Base-by-base conservation (phyloP, 805 yeast species). In the Starmerella geochares region DNA sequence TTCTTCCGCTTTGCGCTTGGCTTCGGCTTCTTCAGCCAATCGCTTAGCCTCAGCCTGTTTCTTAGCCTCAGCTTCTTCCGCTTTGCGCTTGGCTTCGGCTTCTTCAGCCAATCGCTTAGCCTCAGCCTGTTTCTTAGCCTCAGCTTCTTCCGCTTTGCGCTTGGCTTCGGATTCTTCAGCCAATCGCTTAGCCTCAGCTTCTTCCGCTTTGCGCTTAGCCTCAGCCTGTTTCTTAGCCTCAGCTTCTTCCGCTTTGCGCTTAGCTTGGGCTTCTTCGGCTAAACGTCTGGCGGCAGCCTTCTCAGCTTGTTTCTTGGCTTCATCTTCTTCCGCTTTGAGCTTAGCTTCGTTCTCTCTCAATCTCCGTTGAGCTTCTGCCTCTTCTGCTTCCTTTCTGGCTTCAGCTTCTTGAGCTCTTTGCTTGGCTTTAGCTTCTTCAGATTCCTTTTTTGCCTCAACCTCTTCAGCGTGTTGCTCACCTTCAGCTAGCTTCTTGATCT, bases 371-470 rank as follows among this genome's bases (percentile, higher is more conserved):
- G 31, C 43, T 19, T 46, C 46, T 16, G 31, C n/a, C 27, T 47
- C 35, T 20, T 39, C 31, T 4, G n/a, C 29, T 13, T 16, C 16
- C 16, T 14, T 10, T 29, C 25, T 16, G n/a, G 31, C 46, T 21
- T 47, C 46, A 14, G 46, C 39, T 11, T 23, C 46, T 13, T 39
- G 35, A 19, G 46, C 41, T 11, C 54, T 55, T 6, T 48, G 49
- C 23, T 72, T 71, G 1, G 74, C 67, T 54, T 77, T 79, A 43
- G 70, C 76, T 27, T 75, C 78, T 19, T 50, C 27, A 31, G 69
- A 13, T 51, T 23, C n/a, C 16, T 16, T 17, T 46, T 72, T 23
- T n/a, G 39, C 39, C 8, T 36, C 35, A 17, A 20, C 42, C 10
- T 35, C 43, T 27, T 40, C 44, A 11, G 44, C 31, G 9, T 14